phyloP scores from a whole-genome alignment of 345 rosid species.

The Lepidium didymum region DNA sequence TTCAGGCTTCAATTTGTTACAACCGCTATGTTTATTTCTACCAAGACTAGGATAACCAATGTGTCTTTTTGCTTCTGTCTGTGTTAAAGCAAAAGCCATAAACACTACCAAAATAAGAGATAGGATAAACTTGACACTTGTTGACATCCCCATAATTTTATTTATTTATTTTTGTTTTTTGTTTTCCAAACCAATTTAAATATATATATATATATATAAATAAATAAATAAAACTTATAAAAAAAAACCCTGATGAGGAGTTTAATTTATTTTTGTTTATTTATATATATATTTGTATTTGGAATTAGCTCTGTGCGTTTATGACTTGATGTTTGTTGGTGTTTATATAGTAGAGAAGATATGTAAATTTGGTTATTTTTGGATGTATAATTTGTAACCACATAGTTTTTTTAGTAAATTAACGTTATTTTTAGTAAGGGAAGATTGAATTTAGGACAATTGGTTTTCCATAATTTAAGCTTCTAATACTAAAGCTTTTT shows the following conservation, averaged over 20 bases:
- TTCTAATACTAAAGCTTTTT: too few species aligned
- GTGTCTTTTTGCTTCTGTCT: background rate
- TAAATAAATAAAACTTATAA: background rate
- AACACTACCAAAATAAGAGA: background rate
- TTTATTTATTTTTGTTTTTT: background rate
- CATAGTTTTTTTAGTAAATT: too few species aligned
- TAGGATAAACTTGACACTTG: background rate
- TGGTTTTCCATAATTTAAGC: too few species aligned
- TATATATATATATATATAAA: conserved; percentile 7
- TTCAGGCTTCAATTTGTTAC: background rate
- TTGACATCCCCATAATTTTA: conserved; percentile 15
- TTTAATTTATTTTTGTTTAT: background rate
- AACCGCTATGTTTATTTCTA: background rate
- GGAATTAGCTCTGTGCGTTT: background rate
- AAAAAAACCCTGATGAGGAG: background rate
- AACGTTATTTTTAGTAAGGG: too few species aligned
- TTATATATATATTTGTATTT: background rate
- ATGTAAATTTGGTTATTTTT: too few species aligned
- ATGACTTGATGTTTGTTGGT: too few species aligned
- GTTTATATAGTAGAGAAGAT: too few species aligned
- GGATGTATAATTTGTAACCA: too few species aligned
- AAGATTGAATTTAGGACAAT: too few species aligned
- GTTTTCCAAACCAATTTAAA: background rate
- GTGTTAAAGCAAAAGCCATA: conserved; percentile 7
- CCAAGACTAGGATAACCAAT: background rate